Evolutionary conservation across 2,329 filamentous ascomycete genomes (phyloP).

Genomic region (Alternaria brassicae): DNA sequence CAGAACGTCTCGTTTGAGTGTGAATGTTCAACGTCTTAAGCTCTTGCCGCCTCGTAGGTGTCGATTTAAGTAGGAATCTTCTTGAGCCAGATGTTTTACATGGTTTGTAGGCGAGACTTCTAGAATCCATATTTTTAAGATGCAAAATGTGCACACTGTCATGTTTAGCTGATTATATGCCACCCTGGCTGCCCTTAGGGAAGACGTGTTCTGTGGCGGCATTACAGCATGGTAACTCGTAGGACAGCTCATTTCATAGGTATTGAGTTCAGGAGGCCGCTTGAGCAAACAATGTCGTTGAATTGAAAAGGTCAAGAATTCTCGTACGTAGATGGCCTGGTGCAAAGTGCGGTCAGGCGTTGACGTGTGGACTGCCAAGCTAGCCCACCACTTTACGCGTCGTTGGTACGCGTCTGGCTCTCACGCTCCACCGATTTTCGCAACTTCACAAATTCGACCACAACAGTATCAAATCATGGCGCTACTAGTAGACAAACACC

Average conservation of each 20-base stretch:
- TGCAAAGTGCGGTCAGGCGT: slow-evolving; percentile 2
- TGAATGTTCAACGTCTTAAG: background rate
- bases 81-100: background rate
- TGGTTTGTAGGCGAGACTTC: fast-evolving
- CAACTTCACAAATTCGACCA: slow-evolving; percentile 6
- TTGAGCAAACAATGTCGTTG: background rate
- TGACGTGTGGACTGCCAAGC: slow-evolving; percentile 22
- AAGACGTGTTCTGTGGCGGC: background rate
- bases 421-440: slow-evolving; percentile 16
- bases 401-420: slow-evolving; percentile 33
- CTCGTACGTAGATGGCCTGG: background rate
- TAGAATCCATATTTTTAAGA: background rate
- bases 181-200: background rate
- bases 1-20: background rate
- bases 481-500: slow-evolving; percentile 69
- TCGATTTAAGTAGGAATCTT: background rate
- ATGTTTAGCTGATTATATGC: background rate
- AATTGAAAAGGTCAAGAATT: background rate
- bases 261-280: background rate
- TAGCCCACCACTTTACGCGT: slow-evolving; percentile 40
- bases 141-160: background rate
- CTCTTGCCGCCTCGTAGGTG: background rate
- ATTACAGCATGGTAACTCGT: background rate
- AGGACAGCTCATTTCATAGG: background rate
- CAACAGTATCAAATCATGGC: slow-evolving; percentile 58